These are phyloP conservation scores for Uronychia setigera DNA, from an alignment of 73 alveolate genomes.

Conservation along the genomic window DNA sequence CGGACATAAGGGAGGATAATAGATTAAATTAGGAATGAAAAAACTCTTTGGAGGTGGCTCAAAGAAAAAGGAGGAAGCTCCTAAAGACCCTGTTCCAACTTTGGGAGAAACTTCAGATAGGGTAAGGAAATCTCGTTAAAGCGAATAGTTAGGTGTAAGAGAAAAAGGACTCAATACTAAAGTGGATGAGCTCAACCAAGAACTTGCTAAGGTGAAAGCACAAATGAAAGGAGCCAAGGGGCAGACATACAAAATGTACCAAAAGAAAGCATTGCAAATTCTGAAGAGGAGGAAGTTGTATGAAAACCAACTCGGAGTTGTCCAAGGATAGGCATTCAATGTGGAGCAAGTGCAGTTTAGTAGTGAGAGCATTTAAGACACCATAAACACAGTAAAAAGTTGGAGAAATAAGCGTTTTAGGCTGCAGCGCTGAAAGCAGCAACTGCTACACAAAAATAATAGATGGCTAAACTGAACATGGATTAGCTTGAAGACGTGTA, in stretches of 20 bases:
- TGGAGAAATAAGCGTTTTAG: conserved; percentile 9
- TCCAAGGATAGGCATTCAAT: conserved; percentile 66
- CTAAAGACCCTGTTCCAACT: conserved; percentile 67
- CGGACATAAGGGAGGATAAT: background rate
- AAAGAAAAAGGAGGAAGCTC: conserved; percentile 57
- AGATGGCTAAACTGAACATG: conserved; percentile 65
- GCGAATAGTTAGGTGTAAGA: conserved; percentile 53
- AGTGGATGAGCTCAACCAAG: conserved; percentile 60
- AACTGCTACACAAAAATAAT: conserved; percentile 48
- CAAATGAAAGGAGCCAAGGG: conserved; percentile 62
- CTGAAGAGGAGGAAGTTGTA: conserved; percentile 72
- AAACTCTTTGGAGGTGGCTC: conserved; percentile 64
- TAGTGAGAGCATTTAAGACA: conserved; percentile 53
- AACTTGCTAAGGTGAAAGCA: conserved; percentile 33
- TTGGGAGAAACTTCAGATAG: conserved; percentile 55
- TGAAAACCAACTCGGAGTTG: conserved; percentile 63
- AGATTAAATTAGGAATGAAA: conserved; percentile 45
- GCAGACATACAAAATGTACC: conserved; percentile 43
- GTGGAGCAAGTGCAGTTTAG: conserved; percentile 71
- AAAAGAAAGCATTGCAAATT: conserved; percentile 59
- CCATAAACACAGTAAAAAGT: conserved; percentile 52
- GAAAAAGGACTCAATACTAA: conserved; percentile 42
- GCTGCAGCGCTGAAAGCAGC: conserved; percentile 68
- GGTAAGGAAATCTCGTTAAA: background rate
- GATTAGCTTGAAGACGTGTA: conserved; percentile 67